Percentiles rank a stretch among this genome's conserved stretches.
These are phyloP conservation scores for Eucalyptus regnans DNA, from an alignment of 345 rosid genomes.

Conservation along the genomic window DNA sequence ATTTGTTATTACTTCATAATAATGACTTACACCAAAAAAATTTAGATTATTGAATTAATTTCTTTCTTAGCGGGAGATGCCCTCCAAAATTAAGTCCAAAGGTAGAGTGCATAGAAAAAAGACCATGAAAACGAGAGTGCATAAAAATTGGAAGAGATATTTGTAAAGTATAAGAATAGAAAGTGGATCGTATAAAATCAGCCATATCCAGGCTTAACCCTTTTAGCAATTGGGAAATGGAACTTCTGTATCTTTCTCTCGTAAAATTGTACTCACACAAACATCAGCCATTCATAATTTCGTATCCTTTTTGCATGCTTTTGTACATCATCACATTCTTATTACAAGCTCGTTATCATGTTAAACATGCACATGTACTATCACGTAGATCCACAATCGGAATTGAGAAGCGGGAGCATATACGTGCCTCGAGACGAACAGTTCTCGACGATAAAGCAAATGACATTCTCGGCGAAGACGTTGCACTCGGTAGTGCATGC, in stretches of 20 bases:
- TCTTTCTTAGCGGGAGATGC: neutral
- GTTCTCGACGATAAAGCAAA: constrained; percentile 38
- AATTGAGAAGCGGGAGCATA: constrained; percentile 15
- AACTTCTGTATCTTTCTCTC: neutral
- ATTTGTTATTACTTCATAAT: neutral
- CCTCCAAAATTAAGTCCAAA: neutral
- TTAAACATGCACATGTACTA: neutral
- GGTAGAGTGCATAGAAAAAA: neutral
- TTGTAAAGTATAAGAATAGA: neutral
- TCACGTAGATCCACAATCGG: constrained; percentile 32
- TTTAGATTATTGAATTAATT: neutral
- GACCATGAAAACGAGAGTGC: neutral
- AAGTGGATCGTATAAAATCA: neutral
- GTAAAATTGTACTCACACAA: neutral
- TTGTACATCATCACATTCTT: neutral
- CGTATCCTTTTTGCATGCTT: neutral
- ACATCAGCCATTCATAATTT: constrained; percentile 11
- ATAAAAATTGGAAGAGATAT: neutral
- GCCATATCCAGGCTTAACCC: neutral
- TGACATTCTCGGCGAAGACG: constrained; percentile 47
- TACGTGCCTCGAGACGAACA: constrained; percentile 81
- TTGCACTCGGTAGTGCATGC: constrained; percentile 43
- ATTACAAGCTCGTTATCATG: neutral
- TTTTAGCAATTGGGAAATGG: neutral
- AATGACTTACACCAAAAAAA: neutral